A percentile compares a stretch with the other conserved stretches of the same genome.
Evolutionary conservation across 768 basidiomycete genomes (phyloP).

Genomic region (Termitomyces sp.): DNA sequence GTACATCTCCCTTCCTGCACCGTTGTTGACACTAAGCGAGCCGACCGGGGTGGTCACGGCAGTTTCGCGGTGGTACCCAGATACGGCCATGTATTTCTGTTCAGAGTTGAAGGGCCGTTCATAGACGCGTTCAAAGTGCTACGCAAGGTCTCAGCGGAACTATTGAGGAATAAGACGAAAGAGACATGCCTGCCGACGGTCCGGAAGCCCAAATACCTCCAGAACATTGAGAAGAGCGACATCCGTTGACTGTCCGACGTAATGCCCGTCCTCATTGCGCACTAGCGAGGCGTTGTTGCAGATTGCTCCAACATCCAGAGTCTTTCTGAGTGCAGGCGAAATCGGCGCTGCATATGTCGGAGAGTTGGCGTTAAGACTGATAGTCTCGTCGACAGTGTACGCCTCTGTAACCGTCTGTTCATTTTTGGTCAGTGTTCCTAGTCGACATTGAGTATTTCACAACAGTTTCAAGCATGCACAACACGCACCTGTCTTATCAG

Average conservation of each 20-base stretch:
- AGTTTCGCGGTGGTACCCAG: conserved; percentile 55
- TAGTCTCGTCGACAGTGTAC: conserved; percentile 80
- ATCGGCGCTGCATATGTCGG: conserved; percentile 30
- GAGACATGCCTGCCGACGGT: conserved; percentile 61
- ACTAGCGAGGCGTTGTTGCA: conserved; percentile 81
- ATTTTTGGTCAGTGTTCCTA: conserved; percentile 90
- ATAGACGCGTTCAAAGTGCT: conserved; percentile 66
- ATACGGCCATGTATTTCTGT: conserved; percentile 89
- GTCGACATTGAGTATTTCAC: conserved; percentile 14
- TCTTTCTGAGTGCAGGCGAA: conserved; percentile 66
- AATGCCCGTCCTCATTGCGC: conserved; percentile 63
- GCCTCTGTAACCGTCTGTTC: conserved; percentile 91
- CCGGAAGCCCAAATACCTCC: conserved; percentile 56
- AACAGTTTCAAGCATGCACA: not conserved
- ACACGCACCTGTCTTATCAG: conserved; percentile 90
- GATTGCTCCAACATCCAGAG: conserved; percentile 76
- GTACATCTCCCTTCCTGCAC: conserved; percentile 60
- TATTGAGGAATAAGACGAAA: not conserved
- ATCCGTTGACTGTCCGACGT: conserved; percentile 88
- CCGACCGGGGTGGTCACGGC: conserved; percentile 5
- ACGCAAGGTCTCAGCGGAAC: not conserved
- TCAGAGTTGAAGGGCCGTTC: conserved; percentile 94
- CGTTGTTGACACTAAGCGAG: conserved; percentile 25
- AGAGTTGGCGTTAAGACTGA: conserved; percentile 56
- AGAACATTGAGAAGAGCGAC: conserved; percentile 86